A percentile compares a stretch with the other conserved stretches of the same genome.
These are phyloP conservation scores for Phaeomoniella chlamydospora DNA, from an alignment of 2,329 filamentous ascomycete species.

Conservation along the genomic window DNA sequence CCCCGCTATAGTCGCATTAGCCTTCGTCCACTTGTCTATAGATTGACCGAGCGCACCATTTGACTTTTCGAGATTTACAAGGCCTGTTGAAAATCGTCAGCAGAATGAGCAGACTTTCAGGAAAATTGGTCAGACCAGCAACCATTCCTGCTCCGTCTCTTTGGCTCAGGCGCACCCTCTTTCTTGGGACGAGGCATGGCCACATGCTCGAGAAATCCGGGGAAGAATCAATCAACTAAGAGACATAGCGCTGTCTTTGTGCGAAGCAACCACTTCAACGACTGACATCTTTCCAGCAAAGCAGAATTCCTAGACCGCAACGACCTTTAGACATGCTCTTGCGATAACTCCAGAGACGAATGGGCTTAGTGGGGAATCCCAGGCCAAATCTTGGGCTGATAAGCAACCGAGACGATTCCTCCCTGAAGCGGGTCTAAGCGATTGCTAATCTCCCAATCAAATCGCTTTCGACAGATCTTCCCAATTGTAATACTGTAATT, in stretches of 20 bases:
- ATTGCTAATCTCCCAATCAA: neutral
- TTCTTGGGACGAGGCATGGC: constrained; percentile 53
- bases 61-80: constrained; percentile 66
- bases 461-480: neutral
- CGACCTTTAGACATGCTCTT: too few species aligned
- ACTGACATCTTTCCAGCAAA: too few species aligned
- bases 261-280: too few species aligned
- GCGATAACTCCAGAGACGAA: too few species aligned
- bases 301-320: too few species aligned
- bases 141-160: constrained; percentile 52
- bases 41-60: constrained; percentile 56
- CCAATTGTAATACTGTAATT: too few species aligned
- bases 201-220: too few species aligned
- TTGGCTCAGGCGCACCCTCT: constrained; percentile 47
- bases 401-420: constrained; percentile 4
- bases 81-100: constrained; percentile 36
- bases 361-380: too few species aligned
- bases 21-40: neutral
- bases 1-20: constrained; percentile 35
- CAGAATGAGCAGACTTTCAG: constrained; percentile 4
- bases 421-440: constrained; percentile 4
- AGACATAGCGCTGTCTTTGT: too few species aligned
- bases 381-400: constrained; percentile 6
- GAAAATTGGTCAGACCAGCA: constrained; percentile 40
- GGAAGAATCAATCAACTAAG: too few species aligned